A percentile compares a stretch with the other conserved stretches of the same genome.
Evolutionary conservation across 441 rosid genomes (phyloP).

Genomic region (Manihot esculenta): DNA sequence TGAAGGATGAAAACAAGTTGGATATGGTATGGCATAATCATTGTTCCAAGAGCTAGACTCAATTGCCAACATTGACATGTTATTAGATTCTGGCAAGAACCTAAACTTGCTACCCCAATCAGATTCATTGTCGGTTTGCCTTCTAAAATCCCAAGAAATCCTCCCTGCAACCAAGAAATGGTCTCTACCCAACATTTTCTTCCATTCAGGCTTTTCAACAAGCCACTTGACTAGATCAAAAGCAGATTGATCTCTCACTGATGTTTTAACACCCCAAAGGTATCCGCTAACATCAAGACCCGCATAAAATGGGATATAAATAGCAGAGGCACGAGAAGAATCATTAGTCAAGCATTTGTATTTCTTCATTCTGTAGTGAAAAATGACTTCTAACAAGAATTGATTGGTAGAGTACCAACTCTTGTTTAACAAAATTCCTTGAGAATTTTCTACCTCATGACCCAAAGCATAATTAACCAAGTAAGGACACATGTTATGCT

Average conservation of each 20-base stretch:
- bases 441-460: conserved; percentile 36
- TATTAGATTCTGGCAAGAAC: conserved; percentile 59
- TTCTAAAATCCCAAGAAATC: conserved; percentile 79
- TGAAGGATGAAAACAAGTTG: conserved; percentile 79
- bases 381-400: conserved; percentile 68
- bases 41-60: conserved; percentile 73
- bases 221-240: conserved; percentile 52
- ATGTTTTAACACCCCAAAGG: conserved; percentile 58
- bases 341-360: conserved; percentile 64
- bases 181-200: conserved; percentile 63
- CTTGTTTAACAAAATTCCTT: conserved; percentile 33
- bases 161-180: conserved; percentile 79
- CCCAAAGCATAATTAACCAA: conserved; percentile 62
- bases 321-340: conserved; percentile 67
- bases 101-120: conserved; percentile 83
- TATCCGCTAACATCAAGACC: conserved; percentile 65
- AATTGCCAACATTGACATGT: conserved; percentile 69
- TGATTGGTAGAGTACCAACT: conserved; percentile 70
- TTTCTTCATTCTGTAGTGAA: conserved; percentile 58
- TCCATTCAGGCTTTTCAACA: conserved; percentile 57
- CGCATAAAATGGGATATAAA: conserved; percentile 70
- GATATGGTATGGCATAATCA: conserved; percentile 79
- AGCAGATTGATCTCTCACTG: conserved; percentile 54
- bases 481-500: conserved; percentile 68
- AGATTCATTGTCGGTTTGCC: conserved; percentile 54